phyloP scores from a whole-genome alignment of 2,329 filamentous ascomycete species.

The Verticillium alfalfae region DNA sequence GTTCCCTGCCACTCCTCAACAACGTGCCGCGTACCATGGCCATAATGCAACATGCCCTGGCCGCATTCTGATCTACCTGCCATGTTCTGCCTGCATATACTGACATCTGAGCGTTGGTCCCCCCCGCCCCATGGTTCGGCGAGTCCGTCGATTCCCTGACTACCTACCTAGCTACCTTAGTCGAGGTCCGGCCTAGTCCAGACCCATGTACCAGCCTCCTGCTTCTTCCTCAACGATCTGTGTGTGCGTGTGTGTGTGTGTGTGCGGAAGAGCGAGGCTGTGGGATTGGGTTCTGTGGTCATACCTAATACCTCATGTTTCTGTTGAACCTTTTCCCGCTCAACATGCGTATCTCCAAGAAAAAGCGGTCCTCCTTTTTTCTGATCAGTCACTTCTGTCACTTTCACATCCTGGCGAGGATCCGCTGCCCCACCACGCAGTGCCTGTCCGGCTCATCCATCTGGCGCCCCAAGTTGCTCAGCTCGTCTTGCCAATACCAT shows the following conservation, averaged over 20 bases:
- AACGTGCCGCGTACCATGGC: not conserved
- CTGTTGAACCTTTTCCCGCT: not conserved
- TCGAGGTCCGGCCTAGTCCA: not conserved
- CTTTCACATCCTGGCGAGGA: not conserved
- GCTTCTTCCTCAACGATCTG: not conserved
- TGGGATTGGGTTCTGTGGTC: not conserved
- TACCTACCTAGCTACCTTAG: not conserved
- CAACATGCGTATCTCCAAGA: not conserved
- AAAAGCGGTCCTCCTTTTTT: not conserved
- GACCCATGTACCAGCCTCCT: not conserved
- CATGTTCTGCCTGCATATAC: not conserved
- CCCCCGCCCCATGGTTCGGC: not conserved
- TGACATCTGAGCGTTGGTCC: not conserved
- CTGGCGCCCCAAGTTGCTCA: not conserved
- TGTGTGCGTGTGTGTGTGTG: too few species aligned
- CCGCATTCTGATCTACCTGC: too few species aligned
- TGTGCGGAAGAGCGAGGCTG: too few species aligned
- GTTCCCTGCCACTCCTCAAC: not conserved
- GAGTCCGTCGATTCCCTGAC: not conserved
- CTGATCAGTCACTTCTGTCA: not conserved
- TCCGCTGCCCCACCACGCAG: not conserved
- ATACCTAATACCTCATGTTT: not conserved
- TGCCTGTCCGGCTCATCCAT: not conserved
- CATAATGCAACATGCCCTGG: not conserved
- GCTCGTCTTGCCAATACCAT: not conserved